Evolutionary conservation across 2,329 filamentous ascomycete species (phyloP), one percentile per base, ranked within the genome.

Genomic region (Cordyceps tenuipes): DNA sequence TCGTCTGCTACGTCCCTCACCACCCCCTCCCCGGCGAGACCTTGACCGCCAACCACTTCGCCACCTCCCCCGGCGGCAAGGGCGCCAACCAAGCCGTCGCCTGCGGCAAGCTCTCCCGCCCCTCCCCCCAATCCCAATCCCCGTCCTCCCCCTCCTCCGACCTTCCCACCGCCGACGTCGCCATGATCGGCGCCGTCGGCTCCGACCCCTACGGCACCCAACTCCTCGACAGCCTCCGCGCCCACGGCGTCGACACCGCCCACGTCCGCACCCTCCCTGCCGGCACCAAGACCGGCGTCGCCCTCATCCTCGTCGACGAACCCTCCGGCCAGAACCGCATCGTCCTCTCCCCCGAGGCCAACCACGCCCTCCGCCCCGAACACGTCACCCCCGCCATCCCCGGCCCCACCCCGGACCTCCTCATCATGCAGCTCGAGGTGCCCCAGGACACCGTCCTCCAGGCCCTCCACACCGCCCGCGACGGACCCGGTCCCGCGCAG

Each of bases 51-150:
- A 85, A 79, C 64, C 85, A 84, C 21, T 96, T 96, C 76, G 82
- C 82, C 69, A 90, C 87, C 41, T 91, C 89, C 48, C 87, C 89
- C 34, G 94, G 93, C 67, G 93, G 94, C 61, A 99, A 99, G 76
- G 93, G 93, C 64, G 91, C 92, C 62, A 97, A 97, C 77, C 93
- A 97, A 77, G 92, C 91, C 62, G 89, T 96, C 60, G 91, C 91
- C 26, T 91, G 88, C 75, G 89, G 87, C 55, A 89, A 93, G 64
- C 83, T 95, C 55, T 94, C 90, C 1, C 82, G 88, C 52, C 69
- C 79, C 34, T 66, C 70, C 36, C 62, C 69, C 7, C 3, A 23
- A 23, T 65, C 72, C 58, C 5, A 79, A 31, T 66, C 70, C 36
- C 62, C 69, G 3, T 65, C 72, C 58, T 62, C 68, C 57, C 62